Percentiles rank a stretch among this genome's conserved stretches.
Conservation (phyloP, 2,329 filamentous ascomycete species). For the Bertia moriformis region DNA sequence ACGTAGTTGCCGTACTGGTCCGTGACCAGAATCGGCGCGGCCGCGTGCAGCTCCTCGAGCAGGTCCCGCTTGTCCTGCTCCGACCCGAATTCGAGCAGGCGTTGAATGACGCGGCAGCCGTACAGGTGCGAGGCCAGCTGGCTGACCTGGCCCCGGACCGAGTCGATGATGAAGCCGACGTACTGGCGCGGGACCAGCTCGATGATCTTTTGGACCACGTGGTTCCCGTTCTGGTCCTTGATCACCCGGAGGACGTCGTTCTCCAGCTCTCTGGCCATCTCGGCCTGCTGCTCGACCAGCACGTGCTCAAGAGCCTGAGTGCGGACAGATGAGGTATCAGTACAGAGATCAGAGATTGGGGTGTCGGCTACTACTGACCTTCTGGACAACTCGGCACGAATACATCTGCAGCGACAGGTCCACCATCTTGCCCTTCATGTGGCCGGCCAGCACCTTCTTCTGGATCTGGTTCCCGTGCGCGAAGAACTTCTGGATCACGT, state of each 20-base stretch:
- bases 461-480: constrained; percentile 89
- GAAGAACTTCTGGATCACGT: constrained; percentile 95
- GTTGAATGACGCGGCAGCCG: constrained; percentile 84
- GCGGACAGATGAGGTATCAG: constrained; percentile 9
- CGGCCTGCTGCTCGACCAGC: constrained; percentile 77
- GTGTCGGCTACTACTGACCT: constrained; percentile 37
- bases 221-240: constrained; percentile 82
- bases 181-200: constrained; percentile 64
- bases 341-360: background rate
- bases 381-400: constrained; percentile 89
- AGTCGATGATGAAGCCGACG: constrained; percentile 72
- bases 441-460: constrained; percentile 71
- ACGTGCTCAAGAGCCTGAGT: constrained; percentile 74
- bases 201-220: constrained; percentile 90
- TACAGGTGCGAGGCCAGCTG: constrained; percentile 66
- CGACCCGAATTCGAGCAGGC: constrained; percentile 75
- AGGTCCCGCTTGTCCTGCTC: constrained; percentile 58
- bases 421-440: constrained; percentile 76
- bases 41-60: constrained; percentile 63
- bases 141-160: constrained; percentile 62
- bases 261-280: constrained; percentile 71
- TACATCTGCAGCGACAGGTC: constrained; percentile 78
- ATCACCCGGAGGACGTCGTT: constrained; percentile 63
- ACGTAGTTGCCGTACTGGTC: constrained; percentile 96
- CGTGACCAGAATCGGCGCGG: constrained; percentile 57